Conservation (phyloP, 345 rosid genomes). For the Citrus medica region DNA sequence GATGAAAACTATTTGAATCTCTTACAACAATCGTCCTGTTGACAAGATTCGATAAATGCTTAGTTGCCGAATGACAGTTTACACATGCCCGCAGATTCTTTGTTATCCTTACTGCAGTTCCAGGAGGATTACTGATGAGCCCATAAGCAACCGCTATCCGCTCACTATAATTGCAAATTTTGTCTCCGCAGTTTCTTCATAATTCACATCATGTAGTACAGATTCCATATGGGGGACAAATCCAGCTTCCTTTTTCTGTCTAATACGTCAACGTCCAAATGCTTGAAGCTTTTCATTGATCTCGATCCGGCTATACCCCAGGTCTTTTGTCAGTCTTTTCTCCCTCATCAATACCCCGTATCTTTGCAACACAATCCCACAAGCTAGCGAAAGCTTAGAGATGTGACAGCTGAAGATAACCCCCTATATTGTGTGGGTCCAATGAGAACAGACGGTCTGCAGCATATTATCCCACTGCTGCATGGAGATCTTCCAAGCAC, state of each 20-base stretch:
- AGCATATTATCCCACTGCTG: constrained; percentile 59
- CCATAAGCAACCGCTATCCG: constrained; percentile 69
- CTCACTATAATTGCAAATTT: constrained; percentile 65
- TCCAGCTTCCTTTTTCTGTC: constrained; percentile 61
- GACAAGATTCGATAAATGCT: constrained; percentile 53
- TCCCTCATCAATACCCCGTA: constrained; percentile 53
- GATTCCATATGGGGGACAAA: constrained; percentile 46
- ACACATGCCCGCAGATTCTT: constrained; percentile 68
- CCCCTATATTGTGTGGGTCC: constrained; percentile 58
- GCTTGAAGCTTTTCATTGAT: constrained; percentile 48
- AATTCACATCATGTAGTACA: constrained; percentile 53
- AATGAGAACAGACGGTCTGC: constrained; percentile 58
- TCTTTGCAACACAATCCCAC: constrained; percentile 53
- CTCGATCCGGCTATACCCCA: constrained; percentile 60
- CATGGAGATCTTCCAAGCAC: constrained; percentile 62
- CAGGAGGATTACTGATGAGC: constrained; percentile 51
- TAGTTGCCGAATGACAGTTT: constrained; percentile 64
- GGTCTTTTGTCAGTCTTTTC: constrained; percentile 56
- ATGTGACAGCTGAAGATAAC: constrained; percentile 71
- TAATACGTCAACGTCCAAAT: constrained; percentile 48
- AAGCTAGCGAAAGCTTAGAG: constrained; percentile 62
- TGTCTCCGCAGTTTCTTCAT: constrained; percentile 59
- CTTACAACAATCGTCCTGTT: constrained; percentile 59
- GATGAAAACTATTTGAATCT: constrained; percentile 67
- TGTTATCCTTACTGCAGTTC: constrained; percentile 50